These are phyloP conservation scores for Neoboletus subvelutipes DNA, from an alignment of 768 basidiomycete genomes.

Conservation along the genomic window DNA sequence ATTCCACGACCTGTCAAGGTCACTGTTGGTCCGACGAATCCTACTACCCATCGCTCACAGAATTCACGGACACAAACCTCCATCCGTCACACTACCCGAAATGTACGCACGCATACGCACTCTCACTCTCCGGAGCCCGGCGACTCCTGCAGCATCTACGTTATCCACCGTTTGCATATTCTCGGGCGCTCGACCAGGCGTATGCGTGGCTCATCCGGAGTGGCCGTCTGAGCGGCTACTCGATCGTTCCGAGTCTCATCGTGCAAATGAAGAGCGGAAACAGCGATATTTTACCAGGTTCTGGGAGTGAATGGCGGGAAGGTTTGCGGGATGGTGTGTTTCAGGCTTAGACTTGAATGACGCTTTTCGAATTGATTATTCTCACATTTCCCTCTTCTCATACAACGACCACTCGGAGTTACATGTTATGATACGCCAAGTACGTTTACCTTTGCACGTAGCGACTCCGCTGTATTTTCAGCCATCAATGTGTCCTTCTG, in stretches of 20 bases:
- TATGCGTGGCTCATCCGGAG: conserved; percentile 63
- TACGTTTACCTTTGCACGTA: neutral
- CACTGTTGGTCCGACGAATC: conserved; percentile 81
- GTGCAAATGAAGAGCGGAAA: conserved; percentile 58
- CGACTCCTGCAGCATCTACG: conserved; percentile 59
- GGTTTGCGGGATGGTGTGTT: conserved; percentile 49
- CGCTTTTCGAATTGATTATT: neutral
- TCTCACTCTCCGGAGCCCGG: conserved; percentile 59
- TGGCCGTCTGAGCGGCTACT: conserved; percentile 56
- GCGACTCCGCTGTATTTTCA: neutral
- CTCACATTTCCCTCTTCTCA: neutral
- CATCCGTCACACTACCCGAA: conserved; percentile 62
- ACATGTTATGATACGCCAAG: neutral
- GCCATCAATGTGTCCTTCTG: neutral
- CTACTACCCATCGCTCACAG: conserved; percentile 38
- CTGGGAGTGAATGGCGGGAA: conserved; percentile 59
- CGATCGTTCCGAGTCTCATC: conserved; percentile 65
- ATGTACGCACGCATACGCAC: conserved; percentile 72
- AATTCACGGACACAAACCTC: conserved; percentile 31
- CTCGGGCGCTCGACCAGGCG: conserved; percentile 75
- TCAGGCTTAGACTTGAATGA: conserved; percentile 1
- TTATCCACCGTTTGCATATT: conserved; percentile 70
- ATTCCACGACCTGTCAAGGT: conserved; percentile 40
- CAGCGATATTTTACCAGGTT: conserved; percentile 54
- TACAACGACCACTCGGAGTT: neutral